Evolutionary conservation across 139 green algal genomes (phyloP), one percentile per base, ranked within the genome.

Genomic region (Coelastrella sp.): DNA sequence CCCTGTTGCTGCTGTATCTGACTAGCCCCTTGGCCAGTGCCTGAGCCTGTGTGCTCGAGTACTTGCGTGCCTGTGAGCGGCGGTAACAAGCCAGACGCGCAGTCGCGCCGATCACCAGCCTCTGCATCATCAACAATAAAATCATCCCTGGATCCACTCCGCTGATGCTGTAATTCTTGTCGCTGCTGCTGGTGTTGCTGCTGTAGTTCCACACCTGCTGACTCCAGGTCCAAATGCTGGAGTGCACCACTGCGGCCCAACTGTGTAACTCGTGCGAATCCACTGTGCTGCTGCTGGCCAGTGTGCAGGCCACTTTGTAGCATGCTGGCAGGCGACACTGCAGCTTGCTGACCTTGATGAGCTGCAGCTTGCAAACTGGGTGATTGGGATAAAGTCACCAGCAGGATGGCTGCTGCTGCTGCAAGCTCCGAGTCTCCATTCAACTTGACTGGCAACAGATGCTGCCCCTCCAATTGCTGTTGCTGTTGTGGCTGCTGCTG

Each of bases 241-340:
- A 65, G 12, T 85, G 19, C 49, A 70, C 1, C 49, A 72, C 63
- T 72, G 15, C 63, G 35, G 35, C 35, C 35, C 35, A 49, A 49
- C 35, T 49, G 35, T 49, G 35, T 49, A 49, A 49, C 35, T 49
- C 35, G 35, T 49, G 35, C 35, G 3, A 14, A 72, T 4, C 63
- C 63, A 17, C 63, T 66, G 84, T 82, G 68, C 84, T 89, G 84
- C 84, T 89, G 68, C 56, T 89, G 84, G 20, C 57, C 11, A 11
- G 25, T 63, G 63, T 70, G 49, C 35, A 49, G 35, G 35, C 35
- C 35, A 49, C 1, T 49, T 49, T 49, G 35, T 49, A 49, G 35
- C 35, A 49, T 49, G 35, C 35, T 49, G 35, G 35, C 35, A 49
- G 35, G 35, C 35, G 35, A 49, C 35, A 49, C 35, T 49, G 35